Conservation (phyloP, 2,329 filamentous ascomycete genomes). For the Juglanconis sp. region DNA sequence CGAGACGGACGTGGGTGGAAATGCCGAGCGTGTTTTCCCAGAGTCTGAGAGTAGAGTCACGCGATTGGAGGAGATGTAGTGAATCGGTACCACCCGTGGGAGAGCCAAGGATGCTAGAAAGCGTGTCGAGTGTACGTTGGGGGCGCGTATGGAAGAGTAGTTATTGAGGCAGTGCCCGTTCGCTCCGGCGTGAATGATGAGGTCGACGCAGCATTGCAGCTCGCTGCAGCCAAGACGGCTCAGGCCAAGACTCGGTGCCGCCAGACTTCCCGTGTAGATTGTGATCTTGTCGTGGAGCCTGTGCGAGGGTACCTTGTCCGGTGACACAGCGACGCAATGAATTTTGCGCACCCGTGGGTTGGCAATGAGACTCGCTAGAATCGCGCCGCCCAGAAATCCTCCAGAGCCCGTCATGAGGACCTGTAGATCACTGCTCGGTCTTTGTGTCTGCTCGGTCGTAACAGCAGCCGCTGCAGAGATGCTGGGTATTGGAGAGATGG, state of each 20-base stretch:
- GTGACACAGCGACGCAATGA: constrained; percentile 42
- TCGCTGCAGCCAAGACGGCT: not conserved
- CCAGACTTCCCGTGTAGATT: not conserved
- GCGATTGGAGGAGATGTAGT: constrained; percentile 27
- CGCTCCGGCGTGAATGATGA: constrained; percentile 54
- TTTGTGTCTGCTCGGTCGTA: too few species aligned
- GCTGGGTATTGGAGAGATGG: not conserved
- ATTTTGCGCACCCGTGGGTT: constrained; percentile 31
- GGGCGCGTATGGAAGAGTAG: constrained; percentile 30
- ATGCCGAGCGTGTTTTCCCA: not conserved
- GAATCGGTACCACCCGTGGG: constrained; percentile 24
- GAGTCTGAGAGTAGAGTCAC: not conserved
- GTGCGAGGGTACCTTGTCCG: constrained; percentile 10
- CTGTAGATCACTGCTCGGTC: not conserved
- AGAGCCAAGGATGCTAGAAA: constrained; percentile 30
- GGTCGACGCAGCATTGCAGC: constrained; percentile 2
- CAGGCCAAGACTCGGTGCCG: not conserved
- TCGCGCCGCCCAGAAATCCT: constrained; percentile 36
- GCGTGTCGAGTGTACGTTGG: constrained; percentile 35
- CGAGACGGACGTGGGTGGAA: not conserved
- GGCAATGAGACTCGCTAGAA: constrained; percentile 35
- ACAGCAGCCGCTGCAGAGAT: too few species aligned
- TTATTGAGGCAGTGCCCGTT: constrained; percentile 34
- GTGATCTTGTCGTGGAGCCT: constrained; percentile 1
- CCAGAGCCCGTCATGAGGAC: constrained; percentile 35